Conservation (phyloP, 2,329 filamentous ascomycete genomes). For the Paracorniculantispora psalliotae region DNA sequence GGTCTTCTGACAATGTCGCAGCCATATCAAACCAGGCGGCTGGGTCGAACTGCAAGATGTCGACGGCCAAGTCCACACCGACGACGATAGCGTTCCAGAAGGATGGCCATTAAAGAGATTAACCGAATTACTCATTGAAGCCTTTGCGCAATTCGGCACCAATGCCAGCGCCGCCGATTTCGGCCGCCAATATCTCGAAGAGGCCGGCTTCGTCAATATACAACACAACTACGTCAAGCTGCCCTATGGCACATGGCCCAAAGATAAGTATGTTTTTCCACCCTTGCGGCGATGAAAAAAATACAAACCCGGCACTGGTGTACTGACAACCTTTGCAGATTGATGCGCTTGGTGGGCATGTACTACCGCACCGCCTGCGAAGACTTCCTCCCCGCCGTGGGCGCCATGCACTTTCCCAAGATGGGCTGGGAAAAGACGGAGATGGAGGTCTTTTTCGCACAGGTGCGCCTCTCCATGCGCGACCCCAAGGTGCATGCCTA, state of each 20-base stretch:
- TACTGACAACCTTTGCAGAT: slow-evolving; percentile 18
- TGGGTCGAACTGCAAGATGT: slow-evolving; percentile 44
- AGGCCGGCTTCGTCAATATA: slow-evolving; percentile 36
- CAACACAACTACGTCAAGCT: slow-evolving; percentile 35
- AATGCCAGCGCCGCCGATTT: slow-evolving; percentile 34
- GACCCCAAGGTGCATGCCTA: slow-evolving; percentile 30
- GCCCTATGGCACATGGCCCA: slow-evolving; percentile 43
- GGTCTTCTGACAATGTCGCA: slow-evolving; percentile 12
- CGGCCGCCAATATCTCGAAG: slow-evolving; percentile 30
- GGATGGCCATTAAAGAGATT: slow-evolving; percentile 31
- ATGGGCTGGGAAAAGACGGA: slow-evolving; percentile 31
- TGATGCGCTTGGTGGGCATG: slow-evolving; percentile 35
- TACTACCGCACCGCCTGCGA: slow-evolving; percentile 38
- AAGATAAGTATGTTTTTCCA: slow-evolving; percentile 30
- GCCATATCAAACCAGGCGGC: slow-evolving; percentile 38
- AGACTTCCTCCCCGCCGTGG: slow-evolving; percentile 37
- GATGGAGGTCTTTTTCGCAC: slow-evolving; percentile 29
- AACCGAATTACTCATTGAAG: slow-evolving; percentile 30
- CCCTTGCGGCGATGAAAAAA: neutral
- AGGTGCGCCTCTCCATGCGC: slow-evolving; percentile 27
- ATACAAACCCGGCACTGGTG: too few species aligned
- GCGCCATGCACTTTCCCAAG: slow-evolving; percentile 35
- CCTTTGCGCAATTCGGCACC: slow-evolving; percentile 33
- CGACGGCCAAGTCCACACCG: slow-evolving; percentile 34
- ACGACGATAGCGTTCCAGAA: slow-evolving; percentile 30